Conservation (phyloP, 2,329 filamentous ascomycete species). For the Albifimbria verrucaria region DNA sequence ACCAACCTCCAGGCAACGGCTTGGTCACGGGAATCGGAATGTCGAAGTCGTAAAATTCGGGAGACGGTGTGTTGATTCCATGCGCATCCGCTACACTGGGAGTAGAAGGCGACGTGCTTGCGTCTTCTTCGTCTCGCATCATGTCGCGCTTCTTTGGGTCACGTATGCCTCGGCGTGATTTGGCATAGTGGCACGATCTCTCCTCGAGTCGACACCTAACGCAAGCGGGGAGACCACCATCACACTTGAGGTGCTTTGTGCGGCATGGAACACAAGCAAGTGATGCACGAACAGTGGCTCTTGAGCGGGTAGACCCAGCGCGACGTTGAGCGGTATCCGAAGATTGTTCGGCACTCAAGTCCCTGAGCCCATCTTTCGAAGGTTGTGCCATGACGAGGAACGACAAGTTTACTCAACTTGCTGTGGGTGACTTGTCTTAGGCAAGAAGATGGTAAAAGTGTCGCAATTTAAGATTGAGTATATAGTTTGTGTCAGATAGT, state of each 20-base stretch:
- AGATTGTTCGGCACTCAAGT: not conserved
- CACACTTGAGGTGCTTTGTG: constrained; percentile 17
- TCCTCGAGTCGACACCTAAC: constrained; percentile 14
- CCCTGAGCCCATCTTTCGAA: constrained; percentile 2
- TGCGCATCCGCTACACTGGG: constrained; percentile 3
- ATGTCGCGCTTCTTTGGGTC: constrained; percentile 11
- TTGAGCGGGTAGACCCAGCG: constrained; percentile 10
- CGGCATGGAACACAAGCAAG: constrained; percentile 18
- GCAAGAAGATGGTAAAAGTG: not conserved
- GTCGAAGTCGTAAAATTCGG: constrained; percentile 3
- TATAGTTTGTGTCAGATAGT: not conserved
- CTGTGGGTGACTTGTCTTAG: too few relatives aligned
- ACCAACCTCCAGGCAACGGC: constrained; percentile 10
- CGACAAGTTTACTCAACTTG: too few relatives aligned
- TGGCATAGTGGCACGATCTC: constrained; percentile 12
- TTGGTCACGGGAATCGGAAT: constrained; percentile 2
- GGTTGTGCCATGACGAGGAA: constrained; percentile 12
- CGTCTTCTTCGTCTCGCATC: constrained; percentile 8
- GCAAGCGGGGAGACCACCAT: constrained; percentile 14
- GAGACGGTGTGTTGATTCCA: constrained; percentile 9
- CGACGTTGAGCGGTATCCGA: constrained; percentile 5
- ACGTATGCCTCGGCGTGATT: constrained; percentile 17
- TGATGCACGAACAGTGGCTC: constrained; percentile 15
- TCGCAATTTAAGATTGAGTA: not conserved
- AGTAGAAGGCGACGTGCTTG: not conserved